Evolutionary conservation across 1,139 yeast species (phyloP).

Genomic region (Geotrichum cucujoidarum): DNA sequence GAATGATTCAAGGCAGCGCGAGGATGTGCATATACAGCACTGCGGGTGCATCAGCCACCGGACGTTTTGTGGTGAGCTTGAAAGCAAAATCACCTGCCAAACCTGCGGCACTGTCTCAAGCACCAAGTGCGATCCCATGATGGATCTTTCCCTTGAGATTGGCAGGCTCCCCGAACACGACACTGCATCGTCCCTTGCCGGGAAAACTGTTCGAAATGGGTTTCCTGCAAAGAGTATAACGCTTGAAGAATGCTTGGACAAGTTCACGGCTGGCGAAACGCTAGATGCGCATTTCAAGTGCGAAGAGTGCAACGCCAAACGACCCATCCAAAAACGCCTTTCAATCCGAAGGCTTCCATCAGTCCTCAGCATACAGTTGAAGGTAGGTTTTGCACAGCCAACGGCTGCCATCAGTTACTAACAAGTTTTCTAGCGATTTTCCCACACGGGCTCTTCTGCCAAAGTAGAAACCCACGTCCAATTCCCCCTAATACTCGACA

Average conservation of each 20-base stretch:
- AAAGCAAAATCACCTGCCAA: conserved; percentile 69
- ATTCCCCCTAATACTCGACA: conserved; percentile 67
- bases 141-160: conserved; percentile 77
- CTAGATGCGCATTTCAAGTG: conserved; percentile 74
- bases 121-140: conserved; percentile 74
- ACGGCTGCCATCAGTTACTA: neutral
- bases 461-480: conserved; percentile 73
- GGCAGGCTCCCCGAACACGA: conserved; percentile 14
- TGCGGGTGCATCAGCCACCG: conserved; percentile 80
- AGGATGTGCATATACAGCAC: conserved; percentile 21
- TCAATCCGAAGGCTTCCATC: conserved; percentile 66
- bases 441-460: conserved; percentile 65
- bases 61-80: conserved; percentile 69
- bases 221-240: conserved; percentile 17
- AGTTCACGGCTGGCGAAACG: conserved; percentile 72
- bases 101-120: conserved; percentile 59
- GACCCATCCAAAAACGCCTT: conserved; percentile 68
- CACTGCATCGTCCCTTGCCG: conserved; percentile 3
- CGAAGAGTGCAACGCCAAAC: conserved; percentile 52
- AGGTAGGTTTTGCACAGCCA: conserved; percentile 29
- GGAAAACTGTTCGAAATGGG: conserved; percentile 4
- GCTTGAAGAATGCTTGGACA: conserved; percentile 62
- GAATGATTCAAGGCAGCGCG: conserved; percentile 7
- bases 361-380: conserved; percentile 76
- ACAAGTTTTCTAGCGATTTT: conserved; percentile 47